phyloP scores from a whole-genome alignment of 2,329 filamentous ascomycete species.

The Hypoxylon sp. region DNA sequence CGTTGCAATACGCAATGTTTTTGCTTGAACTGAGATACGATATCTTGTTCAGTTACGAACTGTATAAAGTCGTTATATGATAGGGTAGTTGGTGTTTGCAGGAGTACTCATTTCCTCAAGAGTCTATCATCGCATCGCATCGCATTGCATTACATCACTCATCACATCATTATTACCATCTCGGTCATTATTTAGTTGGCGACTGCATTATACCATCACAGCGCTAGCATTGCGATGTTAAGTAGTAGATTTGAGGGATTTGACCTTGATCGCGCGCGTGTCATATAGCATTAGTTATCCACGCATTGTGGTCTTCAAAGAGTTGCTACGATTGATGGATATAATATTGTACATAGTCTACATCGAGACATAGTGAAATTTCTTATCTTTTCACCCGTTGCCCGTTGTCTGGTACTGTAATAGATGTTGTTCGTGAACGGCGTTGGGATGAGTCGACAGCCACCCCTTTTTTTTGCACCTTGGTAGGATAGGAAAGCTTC shows the following conservation, averaged over 20 bases:
- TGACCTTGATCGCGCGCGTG: too few species aligned
- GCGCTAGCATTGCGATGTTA: conserved; percentile 24
- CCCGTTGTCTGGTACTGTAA: too few species aligned
- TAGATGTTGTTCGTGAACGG: too few species aligned
- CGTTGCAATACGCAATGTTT: neutral
- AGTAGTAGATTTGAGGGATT: conserved; percentile 19
- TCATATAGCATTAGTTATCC: too few species aligned
- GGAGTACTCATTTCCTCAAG: conserved; percentile 1
- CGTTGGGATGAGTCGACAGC: too few species aligned
- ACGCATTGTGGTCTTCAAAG: neutral
- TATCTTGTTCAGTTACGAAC: neutral
- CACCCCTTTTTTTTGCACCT: too few species aligned
- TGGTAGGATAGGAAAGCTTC: too few species aligned
- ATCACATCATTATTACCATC: conserved; percentile 6
- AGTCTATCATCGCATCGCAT: conserved; percentile 16
- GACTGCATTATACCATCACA: conserved; percentile 40
- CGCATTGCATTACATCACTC: conserved; percentile 11
- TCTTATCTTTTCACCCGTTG: too few species aligned
- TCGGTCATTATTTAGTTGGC: conserved; percentile 38
- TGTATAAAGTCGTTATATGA: neutral
- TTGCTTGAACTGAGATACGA: neutral
- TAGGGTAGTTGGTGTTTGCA: conserved; percentile 3
- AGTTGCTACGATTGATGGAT: too few species aligned
- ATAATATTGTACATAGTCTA: conserved; percentile 16
- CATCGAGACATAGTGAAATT: conserved; percentile 1